phyloP scores from a whole-genome alignment of 176 grass and related monocot genomes.

The Carex kokanica region DNA sequence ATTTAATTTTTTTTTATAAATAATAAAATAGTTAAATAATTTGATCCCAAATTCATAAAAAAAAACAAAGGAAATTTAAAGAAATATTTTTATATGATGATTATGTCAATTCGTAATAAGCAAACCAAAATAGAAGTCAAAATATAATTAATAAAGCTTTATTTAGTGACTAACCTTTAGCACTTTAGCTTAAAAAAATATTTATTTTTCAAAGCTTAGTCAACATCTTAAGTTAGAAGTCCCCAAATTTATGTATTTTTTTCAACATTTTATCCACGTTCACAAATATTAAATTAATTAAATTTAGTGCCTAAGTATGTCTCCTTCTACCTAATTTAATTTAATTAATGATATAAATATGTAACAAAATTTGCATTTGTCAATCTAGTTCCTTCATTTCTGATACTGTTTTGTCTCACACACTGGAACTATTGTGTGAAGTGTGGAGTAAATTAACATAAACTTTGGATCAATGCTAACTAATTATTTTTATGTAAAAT shows the following conservation, averaged over 20 bases:
- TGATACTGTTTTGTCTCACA: constrained; percentile 9
- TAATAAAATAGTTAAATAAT: no score
- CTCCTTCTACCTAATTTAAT: not conserved
- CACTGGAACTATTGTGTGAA: not conserved
- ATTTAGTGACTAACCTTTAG: not conserved
- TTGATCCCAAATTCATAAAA: no score
- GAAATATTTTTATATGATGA: not conserved
- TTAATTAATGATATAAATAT: not conserved
- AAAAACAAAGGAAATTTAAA: no score
- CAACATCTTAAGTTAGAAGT: not conserved
- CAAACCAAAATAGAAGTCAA: not conserved
- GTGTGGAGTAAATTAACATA: not conserved
- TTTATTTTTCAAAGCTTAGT: not conserved
- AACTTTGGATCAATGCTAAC: not conserved
- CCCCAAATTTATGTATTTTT: not conserved
- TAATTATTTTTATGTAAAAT: not conserved
- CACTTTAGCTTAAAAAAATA: not conserved
- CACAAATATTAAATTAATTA: not conserved
- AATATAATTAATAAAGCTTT: not conserved
- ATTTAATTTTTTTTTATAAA: no score
- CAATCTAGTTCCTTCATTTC: not conserved
- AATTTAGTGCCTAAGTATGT: not conserved
- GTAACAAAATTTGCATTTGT: not conserved
- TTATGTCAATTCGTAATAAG: not conserved
- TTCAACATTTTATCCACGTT: not conserved